Evolutionary conservation across 148 eudicot genomes (phyloP).

Genomic region (Silene latifolia): DNA sequence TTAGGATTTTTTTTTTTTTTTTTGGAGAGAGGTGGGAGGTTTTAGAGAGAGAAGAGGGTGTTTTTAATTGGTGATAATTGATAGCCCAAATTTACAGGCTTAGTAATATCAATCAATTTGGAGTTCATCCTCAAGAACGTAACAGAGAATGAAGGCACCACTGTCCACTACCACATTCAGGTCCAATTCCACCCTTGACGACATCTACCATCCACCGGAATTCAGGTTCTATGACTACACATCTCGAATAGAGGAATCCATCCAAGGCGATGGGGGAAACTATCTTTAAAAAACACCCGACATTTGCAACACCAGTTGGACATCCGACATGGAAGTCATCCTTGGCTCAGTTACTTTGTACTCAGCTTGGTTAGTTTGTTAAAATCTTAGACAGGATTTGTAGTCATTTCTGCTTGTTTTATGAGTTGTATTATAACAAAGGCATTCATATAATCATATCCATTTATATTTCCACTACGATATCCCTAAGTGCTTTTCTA

Average conservation of each 20-base stretch:
- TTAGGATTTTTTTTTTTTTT: no score
- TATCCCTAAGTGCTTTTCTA: no score
- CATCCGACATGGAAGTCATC: conserved; percentile 44
- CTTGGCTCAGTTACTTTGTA: conserved; percentile 48
- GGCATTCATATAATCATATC: conserved; percentile 3
- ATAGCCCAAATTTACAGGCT: conserved; percentile 21
- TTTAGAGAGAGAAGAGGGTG: not conserved
- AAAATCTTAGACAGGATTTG: not conserved
- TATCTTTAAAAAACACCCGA: conserved; percentile 27
- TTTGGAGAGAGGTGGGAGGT: no score
- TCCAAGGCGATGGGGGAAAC: conserved; percentile 24
- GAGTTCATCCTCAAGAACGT: conserved; percentile 26
- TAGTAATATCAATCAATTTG: conserved; percentile 21
- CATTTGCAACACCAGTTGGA: conserved; percentile 3
- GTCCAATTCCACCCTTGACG: conserved; percentile 38
- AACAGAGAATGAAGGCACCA: not conserved
- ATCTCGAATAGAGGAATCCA: conserved; percentile 27
- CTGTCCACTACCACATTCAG: conserved; percentile 35
- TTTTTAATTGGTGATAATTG: conserved; percentile 8
- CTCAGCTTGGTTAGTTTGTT: conserved; percentile 2
- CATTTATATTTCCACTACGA: not conserved
- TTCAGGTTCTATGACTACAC: conserved; percentile 42
- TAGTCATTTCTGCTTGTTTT: not conserved
- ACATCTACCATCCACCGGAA: conserved; percentile 33
- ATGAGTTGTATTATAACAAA: conserved; percentile 11